Percentiles rank a stretch among this genome's conserved stretches.
Evolutionary conservation across 495 filamentous ascomycete species (phyloP).

Genomic region (Penicillium cataractarum): DNA sequence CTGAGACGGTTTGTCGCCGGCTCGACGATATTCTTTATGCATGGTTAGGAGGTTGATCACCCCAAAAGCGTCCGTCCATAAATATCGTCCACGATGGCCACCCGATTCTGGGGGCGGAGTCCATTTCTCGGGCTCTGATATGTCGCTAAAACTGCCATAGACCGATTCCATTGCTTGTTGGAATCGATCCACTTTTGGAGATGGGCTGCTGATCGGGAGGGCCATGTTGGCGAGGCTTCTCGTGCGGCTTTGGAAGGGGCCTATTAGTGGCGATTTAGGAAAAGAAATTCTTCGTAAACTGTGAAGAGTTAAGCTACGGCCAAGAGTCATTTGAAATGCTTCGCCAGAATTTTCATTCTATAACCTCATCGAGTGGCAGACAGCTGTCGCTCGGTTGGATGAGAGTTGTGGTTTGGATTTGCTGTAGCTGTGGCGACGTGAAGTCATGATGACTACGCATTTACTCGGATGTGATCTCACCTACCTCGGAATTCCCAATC

Average conservation of each 20-base stretch:
- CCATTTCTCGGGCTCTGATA: slow-evolving; percentile 40
- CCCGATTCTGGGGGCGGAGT: slow-evolving; percentile 54
- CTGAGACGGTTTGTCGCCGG: neutral
- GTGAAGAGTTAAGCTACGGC: neutral
- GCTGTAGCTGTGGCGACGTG: slow-evolving; percentile 23
- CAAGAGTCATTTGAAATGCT: neutral
- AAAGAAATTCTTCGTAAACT: neutral
- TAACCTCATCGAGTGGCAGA: neutral
- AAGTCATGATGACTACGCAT: slow-evolving; percentile 39
- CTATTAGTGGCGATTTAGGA: neutral
- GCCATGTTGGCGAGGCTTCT: slow-evolving; percentile 26
- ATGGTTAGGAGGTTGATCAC: slow-evolving; percentile 69
- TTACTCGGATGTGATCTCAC: slow-evolving; percentile 36
- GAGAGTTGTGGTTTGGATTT: slow-evolving; percentile 12
- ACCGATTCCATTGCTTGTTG: slow-evolving; percentile 43
- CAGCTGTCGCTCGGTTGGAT: neutral
- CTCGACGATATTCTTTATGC: slow-evolving; percentile 39
- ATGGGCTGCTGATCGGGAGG: slow-evolving; percentile 27
- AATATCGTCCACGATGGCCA: slow-evolving; percentile 67
- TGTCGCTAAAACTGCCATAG: slow-evolving; percentile 41
- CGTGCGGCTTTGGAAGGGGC: neutral
- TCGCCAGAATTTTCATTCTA: neutral
- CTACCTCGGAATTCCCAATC: slow-evolving; percentile 6
- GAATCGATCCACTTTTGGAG: slow-evolving; percentile 40
- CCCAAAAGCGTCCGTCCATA: slow-evolving; percentile 74